Evolutionary conservation across 2,329 filamentous ascomycete genomes (phyloP).

Genomic region (Immersiporthe knoxdaviesiana): DNA sequence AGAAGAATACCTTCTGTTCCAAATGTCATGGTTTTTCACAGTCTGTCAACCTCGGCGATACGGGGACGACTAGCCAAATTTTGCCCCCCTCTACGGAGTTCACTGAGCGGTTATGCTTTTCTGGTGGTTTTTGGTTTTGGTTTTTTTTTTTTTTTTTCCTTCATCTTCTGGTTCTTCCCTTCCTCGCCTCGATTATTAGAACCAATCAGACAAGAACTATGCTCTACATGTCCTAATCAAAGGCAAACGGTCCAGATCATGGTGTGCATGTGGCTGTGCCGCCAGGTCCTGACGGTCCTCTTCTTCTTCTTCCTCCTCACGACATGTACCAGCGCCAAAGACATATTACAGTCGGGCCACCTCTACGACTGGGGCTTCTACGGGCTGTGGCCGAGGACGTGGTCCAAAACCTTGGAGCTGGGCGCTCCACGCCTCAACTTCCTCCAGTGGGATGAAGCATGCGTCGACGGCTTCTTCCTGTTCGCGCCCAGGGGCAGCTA

Average conservation of each 20-base stretch:
- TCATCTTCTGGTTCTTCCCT: too few relatives aligned
- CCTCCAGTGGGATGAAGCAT: conserved; percentile 27
- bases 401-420: conserved; percentile 27
- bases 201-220: too few relatives aligned
- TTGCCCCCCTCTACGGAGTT: not conserved
- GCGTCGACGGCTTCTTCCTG: conserved; percentile 29
- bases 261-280: conserved; percentile 14
- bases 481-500: conserved; percentile 29
- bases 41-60: not conserved
- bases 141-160: not conserved
- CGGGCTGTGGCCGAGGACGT: conserved; percentile 28
- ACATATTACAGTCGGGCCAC: conserved; percentile 20
- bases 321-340: not conserved
- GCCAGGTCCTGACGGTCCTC: conserved; percentile 1
- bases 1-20: too few relatives aligned
- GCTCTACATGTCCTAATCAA: too few relatives aligned
- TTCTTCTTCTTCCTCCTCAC: not conserved
- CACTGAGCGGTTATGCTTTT: not conserved
- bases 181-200: too few relatives aligned
- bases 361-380: conserved; percentile 32
- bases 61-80: not conserved
- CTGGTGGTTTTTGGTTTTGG: too few relatives aligned
- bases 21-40: too few relatives aligned
- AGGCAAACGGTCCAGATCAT: conserved; percentile 7
- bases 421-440: conserved; percentile 30